Evolutionary conservation across 305 asterid species (phyloP).

Genomic region (Petunia hybrid): DNA sequence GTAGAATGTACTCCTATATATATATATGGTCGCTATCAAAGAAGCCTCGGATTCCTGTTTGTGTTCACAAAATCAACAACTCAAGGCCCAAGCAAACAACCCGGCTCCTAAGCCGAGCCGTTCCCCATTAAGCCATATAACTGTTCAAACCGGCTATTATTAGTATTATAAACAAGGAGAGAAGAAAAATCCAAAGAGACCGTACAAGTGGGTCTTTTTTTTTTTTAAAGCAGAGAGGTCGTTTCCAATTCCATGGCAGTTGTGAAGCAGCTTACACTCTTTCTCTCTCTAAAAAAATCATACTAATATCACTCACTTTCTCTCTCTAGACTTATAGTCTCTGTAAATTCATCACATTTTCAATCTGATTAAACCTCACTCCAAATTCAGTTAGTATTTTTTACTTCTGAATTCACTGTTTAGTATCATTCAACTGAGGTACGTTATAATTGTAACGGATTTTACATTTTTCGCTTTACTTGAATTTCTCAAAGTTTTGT

Average conservation of each 20-base stretch:
- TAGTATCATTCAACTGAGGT: neutral
- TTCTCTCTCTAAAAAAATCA: conserved; percentile 32
- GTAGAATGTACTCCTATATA: too few relatives aligned
- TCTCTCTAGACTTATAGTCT: conserved; percentile 10
- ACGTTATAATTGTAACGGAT: too few relatives aligned
- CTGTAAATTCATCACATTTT: conserved; percentile 30
- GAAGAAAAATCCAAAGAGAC: conserved; percentile 35
- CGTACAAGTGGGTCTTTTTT: conserved; percentile 50
- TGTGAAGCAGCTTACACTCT: conserved; percentile 58
- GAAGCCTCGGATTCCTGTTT: too few relatives aligned
- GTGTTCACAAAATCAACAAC: too few relatives aligned
- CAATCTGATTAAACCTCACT: conserved; percentile 22
- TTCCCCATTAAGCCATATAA: conserved; percentile 31
- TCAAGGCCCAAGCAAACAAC: too few relatives aligned
- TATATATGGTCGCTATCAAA: too few relatives aligned
- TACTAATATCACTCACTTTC: neutral
- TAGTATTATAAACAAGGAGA: too few relatives aligned
- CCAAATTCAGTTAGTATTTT: too few relatives aligned
- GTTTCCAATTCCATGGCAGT: conserved; percentile 61
- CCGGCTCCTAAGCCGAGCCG: conserved; percentile 39
- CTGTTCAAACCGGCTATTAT: conserved; percentile 48
- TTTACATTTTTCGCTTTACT: too few relatives aligned
- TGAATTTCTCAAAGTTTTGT: too few relatives aligned
- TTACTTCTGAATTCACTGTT: neutral
- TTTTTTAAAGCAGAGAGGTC: conserved; percentile 44